Percentiles rank a stretch among this genome's conserved stretches.
phyloP scores from a whole-genome alignment of 805 yeast genomes.

The Kluyveromyces wickerhamii region DNA sequence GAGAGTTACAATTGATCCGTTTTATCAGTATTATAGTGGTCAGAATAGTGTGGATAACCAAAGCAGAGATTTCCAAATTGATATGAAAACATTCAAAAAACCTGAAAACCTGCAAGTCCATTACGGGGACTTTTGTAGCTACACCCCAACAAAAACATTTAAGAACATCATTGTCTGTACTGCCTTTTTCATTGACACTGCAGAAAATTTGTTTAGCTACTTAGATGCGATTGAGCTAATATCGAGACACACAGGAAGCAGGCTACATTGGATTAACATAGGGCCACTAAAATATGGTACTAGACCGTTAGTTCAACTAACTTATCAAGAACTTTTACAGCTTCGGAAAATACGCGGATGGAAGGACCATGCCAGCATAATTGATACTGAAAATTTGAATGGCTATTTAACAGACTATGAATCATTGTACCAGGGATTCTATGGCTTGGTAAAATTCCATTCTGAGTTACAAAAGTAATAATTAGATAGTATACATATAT shows the following conservation, averaged over 20 bases:
- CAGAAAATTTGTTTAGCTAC: conserved; percentile 75
- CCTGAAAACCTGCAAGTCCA: conserved; percentile 43
- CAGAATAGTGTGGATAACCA: conserved; percentile 45
- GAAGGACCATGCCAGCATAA: conserved; percentile 33
- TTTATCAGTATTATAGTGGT: conserved; percentile 61
- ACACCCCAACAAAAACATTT: conserved; percentile 30
- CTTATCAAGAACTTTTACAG: conserved; percentile 56
- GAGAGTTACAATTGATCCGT: conserved; percentile 36
- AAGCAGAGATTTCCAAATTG: conserved; percentile 33
- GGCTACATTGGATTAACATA: conserved; percentile 75
- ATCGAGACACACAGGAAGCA: conserved; percentile 29
- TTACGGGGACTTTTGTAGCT: conserved; percentile 59
- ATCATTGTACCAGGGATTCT: conserved; percentile 72
- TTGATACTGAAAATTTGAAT: conserved; percentile 33
- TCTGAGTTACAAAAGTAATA: conserved; percentile 8
- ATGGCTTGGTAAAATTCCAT: conserved; percentile 47
- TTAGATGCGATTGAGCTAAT: conserved; percentile 53
- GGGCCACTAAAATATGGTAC: conserved; percentile 94
- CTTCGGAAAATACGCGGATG: conserved; percentile 58
- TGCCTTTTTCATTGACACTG: conserved; percentile 85
- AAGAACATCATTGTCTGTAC: conserved; percentile 51
- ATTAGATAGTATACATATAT: not conserved
- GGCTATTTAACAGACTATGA: conserved; percentile 61
- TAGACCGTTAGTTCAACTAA: conserved; percentile 68
- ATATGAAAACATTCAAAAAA: conserved; percentile 17